Percentiles rank a stretch among this genome's conserved stretches.
phyloP scores from a whole-genome alignment of 169 alveolate genomes.

The Plasmodium knowlesi region DNA sequence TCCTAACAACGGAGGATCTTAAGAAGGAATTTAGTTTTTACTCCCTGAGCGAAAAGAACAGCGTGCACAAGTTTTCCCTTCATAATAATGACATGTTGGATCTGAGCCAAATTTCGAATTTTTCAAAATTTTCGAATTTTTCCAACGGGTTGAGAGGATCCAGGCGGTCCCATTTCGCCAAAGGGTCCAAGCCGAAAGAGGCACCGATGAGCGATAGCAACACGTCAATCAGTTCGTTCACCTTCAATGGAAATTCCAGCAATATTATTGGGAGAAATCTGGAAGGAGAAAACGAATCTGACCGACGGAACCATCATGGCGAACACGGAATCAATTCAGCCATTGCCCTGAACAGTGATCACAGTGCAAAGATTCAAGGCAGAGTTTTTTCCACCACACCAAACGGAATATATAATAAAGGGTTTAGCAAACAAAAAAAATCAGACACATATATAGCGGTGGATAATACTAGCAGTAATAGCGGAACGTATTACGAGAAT shows the following conservation, averaged over 20 bases:
- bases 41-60: constrained; percentile 26
- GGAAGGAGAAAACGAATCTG: not conserved
- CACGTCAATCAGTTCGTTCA: constrained; percentile 5
- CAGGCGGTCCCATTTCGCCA: not conserved
- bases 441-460: not conserved
- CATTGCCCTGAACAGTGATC: not conserved
- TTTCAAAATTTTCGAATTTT: not conserved
- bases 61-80: not conserved
- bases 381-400: not conserved
- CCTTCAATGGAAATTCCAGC: constrained; percentile 7
- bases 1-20: constrained; percentile 14
- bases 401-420: not conserved
- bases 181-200: constrained; percentile 10
- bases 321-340: not conserved
- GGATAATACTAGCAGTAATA: constrained; percentile 5
- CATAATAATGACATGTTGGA: not conserved
- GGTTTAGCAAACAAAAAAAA: not conserved
- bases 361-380: not conserved
- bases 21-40: constrained; percentile 36
- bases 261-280: not conserved
- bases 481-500: constrained; percentile 10
- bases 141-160: not conserved
- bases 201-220: not conserved
- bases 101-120: not conserved
- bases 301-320: not conserved